Evolutionary conservation across 2,329 filamentous ascomycete species (phyloP), one percentile per base, ranked within the genome.

Genomic region (Coleophoma cylindrospora): DNA sequence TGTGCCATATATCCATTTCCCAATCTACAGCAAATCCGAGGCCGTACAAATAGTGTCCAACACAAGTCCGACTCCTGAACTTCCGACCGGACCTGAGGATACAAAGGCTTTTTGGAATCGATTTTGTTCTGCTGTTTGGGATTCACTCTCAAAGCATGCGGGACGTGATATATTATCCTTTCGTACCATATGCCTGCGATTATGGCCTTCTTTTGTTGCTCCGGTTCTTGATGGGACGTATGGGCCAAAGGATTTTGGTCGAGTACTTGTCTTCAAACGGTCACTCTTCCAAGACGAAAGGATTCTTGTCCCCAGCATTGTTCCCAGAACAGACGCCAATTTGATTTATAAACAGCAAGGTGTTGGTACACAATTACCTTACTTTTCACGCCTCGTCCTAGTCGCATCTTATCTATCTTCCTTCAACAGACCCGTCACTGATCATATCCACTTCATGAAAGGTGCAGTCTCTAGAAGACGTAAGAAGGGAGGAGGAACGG

Each of bases 201-300:
- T 97, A 17, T 99, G 94, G 94, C 84, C 86, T 11, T 80, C 84
- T 4, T 97, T 99, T 67, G 84, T 89, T 1, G 79, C 81, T 7
- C 92, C 92, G 0, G 79, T 97, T 21, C 69, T 84, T 1, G 80
- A 83, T 1, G 87, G 87, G n/a, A 48, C 52, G 17, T 83, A 86
- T 60, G 78, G 79, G 2, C 82, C 87, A 10, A 84, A 86, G 59
- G 90, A 96, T 62, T 96, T 96, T 68, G 85, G 88, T 13, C 86
- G 88, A 54, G 74, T 99, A 8, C 78, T 97, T 50, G 84, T 92
- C 45, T 80, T 83, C 2, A 80, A 84, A 22, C 75, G 86, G 14
- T 72, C 76, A 0, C 75, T 89, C 34, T 88, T 92, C 64, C 86
- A 90, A 60, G 81, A 88, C 58, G 87, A 91, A 62, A 68, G 72